A percentile compares a stretch with the other conserved stretches of the same genome.
phyloP scores from a whole-genome alignment of 352 stramenopile genomes.

The Thraustotheca clavata region DNA sequence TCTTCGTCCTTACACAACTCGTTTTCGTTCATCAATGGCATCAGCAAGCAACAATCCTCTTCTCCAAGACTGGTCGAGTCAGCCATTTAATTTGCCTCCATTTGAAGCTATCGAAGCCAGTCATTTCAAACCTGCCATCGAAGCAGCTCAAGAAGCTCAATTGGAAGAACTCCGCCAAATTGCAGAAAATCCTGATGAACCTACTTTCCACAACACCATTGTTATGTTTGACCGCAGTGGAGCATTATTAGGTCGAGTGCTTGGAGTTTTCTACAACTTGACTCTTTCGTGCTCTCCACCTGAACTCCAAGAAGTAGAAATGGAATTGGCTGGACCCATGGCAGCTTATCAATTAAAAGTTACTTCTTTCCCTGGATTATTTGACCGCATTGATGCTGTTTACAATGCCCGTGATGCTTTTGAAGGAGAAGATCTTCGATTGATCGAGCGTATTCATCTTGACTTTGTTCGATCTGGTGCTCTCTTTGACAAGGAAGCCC shows the following conservation, averaged over 20 bases:
- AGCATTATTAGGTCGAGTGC: conserved; percentile 27
- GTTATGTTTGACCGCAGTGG: conserved; percentile 43
- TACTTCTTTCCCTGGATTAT: conserved; percentile 45
- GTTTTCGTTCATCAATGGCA: conserved; percentile 50
- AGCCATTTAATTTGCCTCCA: conserved; percentile 46
- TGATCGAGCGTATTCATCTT: conserved; percentile 46
- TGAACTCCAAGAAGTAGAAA: conserved; percentile 49
- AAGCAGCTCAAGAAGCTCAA: conserved; percentile 35
- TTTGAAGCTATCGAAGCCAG: conserved; percentile 37
- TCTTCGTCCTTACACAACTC: conserved; percentile 84
- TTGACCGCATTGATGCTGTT: conserved; percentile 38
- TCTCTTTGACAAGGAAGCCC: conserved; percentile 27
- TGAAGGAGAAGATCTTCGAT: conserved; percentile 31
- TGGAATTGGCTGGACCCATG: conserved; percentile 34
- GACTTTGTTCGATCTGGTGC: conserved; percentile 32
- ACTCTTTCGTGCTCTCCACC: conserved; percentile 35
- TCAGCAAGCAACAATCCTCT: conserved; percentile 59
- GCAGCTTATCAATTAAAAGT: conserved; percentile 29
- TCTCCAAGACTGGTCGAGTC: conserved; percentile 33
- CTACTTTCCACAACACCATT: conserved; percentile 48
- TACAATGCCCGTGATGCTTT: conserved; percentile 25
- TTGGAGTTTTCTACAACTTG: conserved; percentile 39
- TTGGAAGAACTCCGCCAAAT: conserved; percentile 42
- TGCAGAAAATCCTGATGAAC: conserved; percentile 26
- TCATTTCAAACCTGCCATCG: conserved; percentile 42